phyloP scores from a whole-genome alignment of 2,329 filamentous ascomycete genomes.

The Aschersonia sp. region DNA sequence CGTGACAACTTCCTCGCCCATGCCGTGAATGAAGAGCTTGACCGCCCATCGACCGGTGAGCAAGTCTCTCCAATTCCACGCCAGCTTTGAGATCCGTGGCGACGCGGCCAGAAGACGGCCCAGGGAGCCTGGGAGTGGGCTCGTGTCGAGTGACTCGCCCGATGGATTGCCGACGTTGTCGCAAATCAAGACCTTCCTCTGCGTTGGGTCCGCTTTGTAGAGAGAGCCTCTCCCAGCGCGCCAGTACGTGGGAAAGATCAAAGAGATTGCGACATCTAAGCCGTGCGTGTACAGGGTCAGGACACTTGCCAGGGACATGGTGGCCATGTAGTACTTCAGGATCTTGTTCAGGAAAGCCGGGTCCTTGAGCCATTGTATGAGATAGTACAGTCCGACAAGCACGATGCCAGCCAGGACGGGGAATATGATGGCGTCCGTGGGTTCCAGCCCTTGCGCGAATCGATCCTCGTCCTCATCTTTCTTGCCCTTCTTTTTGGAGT shows the following conservation, averaged over 20 bases:
- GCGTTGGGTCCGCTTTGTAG: slow-evolving; percentile 28
- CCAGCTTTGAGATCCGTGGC: slow-evolving; percentile 8
- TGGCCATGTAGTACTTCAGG: slow-evolving; percentile 69
- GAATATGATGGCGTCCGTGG: slow-evolving; percentile 72
- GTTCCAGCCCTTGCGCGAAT: slow-evolving; percentile 34
- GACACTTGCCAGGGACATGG: slow-evolving; percentile 65
- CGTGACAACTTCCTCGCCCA: slow-evolving; percentile 29
- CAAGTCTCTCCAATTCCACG: slow-evolving; percentile 37
- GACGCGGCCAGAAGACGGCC: slow-evolving; percentile 19
- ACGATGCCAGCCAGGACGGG: slow-evolving; percentile 62
- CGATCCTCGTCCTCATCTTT: slow-evolving; percentile 31
- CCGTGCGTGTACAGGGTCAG: slow-evolving; percentile 59
- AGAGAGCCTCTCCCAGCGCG: slow-evolving; percentile 25
- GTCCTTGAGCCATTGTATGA: slow-evolving; percentile 81
- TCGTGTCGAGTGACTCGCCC: slow-evolving; percentile 9
- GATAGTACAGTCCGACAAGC: slow-evolving; percentile 65
- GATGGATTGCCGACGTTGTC: slow-evolving; percentile 17
- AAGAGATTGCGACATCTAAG: slow-evolving; percentile 46
- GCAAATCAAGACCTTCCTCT: slow-evolving; percentile 21
- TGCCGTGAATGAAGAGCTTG: slow-evolving; percentile 34
- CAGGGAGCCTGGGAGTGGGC: slow-evolving; percentile 15
- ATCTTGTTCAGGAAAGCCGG: slow-evolving; percentile 70
- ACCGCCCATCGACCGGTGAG: slow-evolving; percentile 37
- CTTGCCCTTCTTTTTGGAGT: slow-evolving; percentile 20
- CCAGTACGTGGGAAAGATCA: slow-evolving; percentile 65